Base-by-base conservation (phyloP, 2,329 filamentous ascomycete species). In the Pezicula radicicola region DNA sequence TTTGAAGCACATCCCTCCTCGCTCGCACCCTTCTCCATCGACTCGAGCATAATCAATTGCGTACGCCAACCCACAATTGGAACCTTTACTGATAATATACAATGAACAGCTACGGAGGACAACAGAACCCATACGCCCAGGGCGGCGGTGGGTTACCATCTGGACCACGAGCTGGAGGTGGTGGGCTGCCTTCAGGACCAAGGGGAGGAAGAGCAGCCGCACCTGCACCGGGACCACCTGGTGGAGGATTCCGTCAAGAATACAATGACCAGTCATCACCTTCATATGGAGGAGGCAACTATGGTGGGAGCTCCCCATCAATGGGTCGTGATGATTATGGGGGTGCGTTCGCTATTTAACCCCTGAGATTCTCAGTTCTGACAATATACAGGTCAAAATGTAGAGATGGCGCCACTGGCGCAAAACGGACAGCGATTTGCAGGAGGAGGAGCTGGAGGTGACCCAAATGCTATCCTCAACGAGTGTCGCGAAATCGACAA, bases 401-500 rank as follows among this genome's bases (percentile, higher is more conserved):
- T 90, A 61, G 88, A 92, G 72, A 88, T 91, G 85, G 80, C 81
- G 44, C 79, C 86, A 12, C 78, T 89, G 43, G 70, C 75, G 42
- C 77, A 79, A 55, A 77, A 76, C 51, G 74, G 72, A 49, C 63
- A 73, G 50, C 69, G 69, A 43, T 48, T 37, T 75, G 77, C 49
- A 74, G 66, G 46, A 68, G 69, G 73, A 61, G 60, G 52, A 62
- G 66, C 18, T 60, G 78, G 55, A 62, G 63, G 71, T 60, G 83
- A 91, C 68, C 84, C 88, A 41, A 91, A 90, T 67, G 82, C 82
- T 51, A 88, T 96, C 60, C 80, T 97, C 54, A 90, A 95, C 73
- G 87, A 94, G 69, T 94, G 90, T 73, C 82, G 84, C 53, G 84
- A 89, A 43, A 88, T 97, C 67, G 87, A 91, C 68, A 77, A 81